Base-by-base conservation (phyloP, 1,284 basidiomycete genomes). In the Apiotrichum gamsii region DNA sequence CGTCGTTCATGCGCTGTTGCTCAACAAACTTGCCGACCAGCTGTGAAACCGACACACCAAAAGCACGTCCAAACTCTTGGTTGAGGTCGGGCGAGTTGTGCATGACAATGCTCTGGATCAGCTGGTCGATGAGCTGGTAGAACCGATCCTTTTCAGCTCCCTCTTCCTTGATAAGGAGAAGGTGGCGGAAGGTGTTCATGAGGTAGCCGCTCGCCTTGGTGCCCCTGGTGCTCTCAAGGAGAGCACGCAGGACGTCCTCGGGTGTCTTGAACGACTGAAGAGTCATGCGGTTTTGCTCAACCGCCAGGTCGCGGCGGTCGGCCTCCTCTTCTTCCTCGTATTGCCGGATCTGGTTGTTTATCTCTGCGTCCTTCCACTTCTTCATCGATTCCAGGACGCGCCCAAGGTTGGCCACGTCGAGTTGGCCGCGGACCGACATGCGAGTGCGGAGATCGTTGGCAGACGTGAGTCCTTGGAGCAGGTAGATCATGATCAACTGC, bases 21-120 rank as follows among this genome's bases (percentile, higher is more conserved):
- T 96, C 91, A 52, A 89, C 90, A 68, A 97, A 88, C 62, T 87
- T 85, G 5, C 87, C 83, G 39, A 96, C 85, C 50, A 97, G 81
- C 40, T 85, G 81, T 57, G 90, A 84, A 18, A 98, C 90, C 2
- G 89, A 91, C 49, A 87, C 83, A 0, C 91, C 93, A 55, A 96
- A 79, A 18, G 91, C 81, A 40, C 84, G 80, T 50, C 90, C 87
- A 23, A 90, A 87, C 28, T 88, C 87, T 24, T 80, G 81, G 41
- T 76, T 74, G 33, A 77, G 69, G 29, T 77, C 75, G 41, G 90
- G 79, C 70, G 90, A 88, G 43, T 76, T 73, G 71, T 95, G 90
- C 74, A 96, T 81, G 20, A 97, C 91, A 37, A 98, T 83, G 59
- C 93, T 87, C 28, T 89, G 84, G 39, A 98, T 82, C 40, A 97